Conservation (phyloP, 176 grass and related monocot species). For the Carex myosuroides region DNA sequence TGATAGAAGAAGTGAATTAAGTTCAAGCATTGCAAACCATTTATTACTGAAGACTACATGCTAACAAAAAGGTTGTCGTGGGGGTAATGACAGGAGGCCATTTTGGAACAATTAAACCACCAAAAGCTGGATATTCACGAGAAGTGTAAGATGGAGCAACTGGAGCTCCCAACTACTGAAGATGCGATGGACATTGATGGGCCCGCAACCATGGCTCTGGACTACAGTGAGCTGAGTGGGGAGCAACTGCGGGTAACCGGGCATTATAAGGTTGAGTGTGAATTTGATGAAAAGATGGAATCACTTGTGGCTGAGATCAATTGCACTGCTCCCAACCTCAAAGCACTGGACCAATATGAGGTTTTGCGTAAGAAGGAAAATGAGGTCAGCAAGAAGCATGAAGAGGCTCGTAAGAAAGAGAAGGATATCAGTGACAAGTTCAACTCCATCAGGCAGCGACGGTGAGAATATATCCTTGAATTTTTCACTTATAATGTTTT, state of each 20-base stretch:
- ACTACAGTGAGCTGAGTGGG: slow-evolving; percentile 69
- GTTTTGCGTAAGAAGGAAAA: slow-evolving; percentile 73
- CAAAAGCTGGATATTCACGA: slow-evolving; percentile 60
- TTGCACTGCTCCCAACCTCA: slow-evolving; percentile 81
- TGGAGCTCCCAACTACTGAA: slow-evolving; percentile 68
- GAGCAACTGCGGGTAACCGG: slow-evolving; percentile 56
- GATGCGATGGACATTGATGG: slow-evolving; percentile 71
- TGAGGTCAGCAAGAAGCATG: slow-evolving; percentile 82
- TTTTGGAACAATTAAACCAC: slow-evolving; percentile 52
- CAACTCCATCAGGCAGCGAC: slow-evolving; percentile 67
- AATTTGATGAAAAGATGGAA: slow-evolving; percentile 71
- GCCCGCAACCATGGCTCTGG: slow-evolving; percentile 41
- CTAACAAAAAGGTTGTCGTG: not conserved
- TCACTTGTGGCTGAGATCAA: slow-evolving; percentile 67
- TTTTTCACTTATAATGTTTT: slow-evolving; percentile 8
- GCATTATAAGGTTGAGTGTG: slow-evolving; percentile 67
- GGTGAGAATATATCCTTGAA: slow-evolving; percentile 35
- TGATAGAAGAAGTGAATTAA: not conserved
- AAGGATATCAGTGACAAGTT: slow-evolving; percentile 80
- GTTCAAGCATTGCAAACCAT: not conserved
- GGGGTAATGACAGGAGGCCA: slow-evolving; percentile 51
- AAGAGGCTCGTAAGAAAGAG: slow-evolving; percentile 87
- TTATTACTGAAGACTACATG: not conserved
- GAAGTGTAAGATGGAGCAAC: slow-evolving; percentile 79
- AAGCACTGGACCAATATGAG: slow-evolving; percentile 95